Base-by-base conservation (phyloP, 2,329 filamentous ascomycete genomes). In the Colletotrichum trifolii region DNA sequence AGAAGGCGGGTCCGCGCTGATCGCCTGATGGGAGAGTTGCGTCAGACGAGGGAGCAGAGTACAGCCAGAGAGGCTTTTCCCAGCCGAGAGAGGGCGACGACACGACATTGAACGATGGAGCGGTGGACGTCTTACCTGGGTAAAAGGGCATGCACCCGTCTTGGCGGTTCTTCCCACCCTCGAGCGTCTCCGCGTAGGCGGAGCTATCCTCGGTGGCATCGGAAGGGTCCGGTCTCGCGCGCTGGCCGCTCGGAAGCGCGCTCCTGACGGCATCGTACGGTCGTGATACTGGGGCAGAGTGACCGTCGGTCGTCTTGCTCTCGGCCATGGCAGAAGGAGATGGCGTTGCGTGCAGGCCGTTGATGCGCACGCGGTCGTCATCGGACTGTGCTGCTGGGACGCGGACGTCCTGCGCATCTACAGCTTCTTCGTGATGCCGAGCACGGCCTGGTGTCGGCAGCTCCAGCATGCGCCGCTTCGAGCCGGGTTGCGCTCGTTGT, bases 131-230 rank as follows among this genome's bases (percentile, higher is more conserved):
- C 40, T 54, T 54, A 64, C 60, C 60, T 36, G 54, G 60, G 34
- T 64, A 64, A 40, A 64, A 64, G 0, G 60, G 60, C 8, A 64
- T 54, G 13, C 60, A 64, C 3, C 54, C 48, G n/a, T 59, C 54
- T 2, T 64, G 48, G 15, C 48, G 54, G 33, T 34, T 59, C 54
- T 59, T 59, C 8, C 54, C 54, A 6, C 54, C 54, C 15, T 54
- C 60, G 11, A 64, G 13, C 6, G 54, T 53, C 54, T 64, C 55
- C 8, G 60, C 60, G 36, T 59, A 64, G n/a, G 60, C 60, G 54
- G 60, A 59, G 48, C 60, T 64, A 25, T 64, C 60, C 48, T 64
- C 60, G 3, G 54, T 59, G 4, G 60, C 54, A 12, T 64, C 54
- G 54, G 60, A 54, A 6, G 54, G 60, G 43, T 64, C 60, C 48